Base-by-base conservation (phyloP, 805 yeast species). In the Monosporozyma aerobia region DNA sequence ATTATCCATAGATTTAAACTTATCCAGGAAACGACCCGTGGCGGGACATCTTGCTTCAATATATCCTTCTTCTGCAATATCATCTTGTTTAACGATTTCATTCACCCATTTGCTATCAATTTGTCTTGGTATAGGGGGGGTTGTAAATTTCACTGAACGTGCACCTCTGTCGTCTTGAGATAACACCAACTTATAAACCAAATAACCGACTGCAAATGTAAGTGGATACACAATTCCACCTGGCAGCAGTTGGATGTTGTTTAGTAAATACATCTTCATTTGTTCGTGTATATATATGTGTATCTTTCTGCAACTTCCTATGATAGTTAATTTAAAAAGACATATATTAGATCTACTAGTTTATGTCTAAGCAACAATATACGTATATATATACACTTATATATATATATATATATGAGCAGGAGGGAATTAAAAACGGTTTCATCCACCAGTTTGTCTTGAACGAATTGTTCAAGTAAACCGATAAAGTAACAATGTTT, bases 1-100 rank as follows among this genome's bases (percentile, higher is more conserved):
- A 47, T 73, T 74, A n/a, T 84, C 70, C 53, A 81, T 79, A 1
- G 88, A 82, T 48, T 76, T 71, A 59, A 82, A 83, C 23, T 82
- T 75, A 1, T 96, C 98, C 57, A 92, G 73, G 56, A 73, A 82
- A 69, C 89, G 97, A 35, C 97, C 95, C 0, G 98, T 94, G 0
- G 98, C 97, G 3, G 99, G 99, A 70, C 99, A 92, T 67, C 29
- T 33, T 14, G 43, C 79, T 47, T 72, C 71, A 3, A 87, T 77
- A 14, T 56, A 44, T 10, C 52, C 47, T 0, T 89, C 83, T 35
- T 14, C 16, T 35, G 16, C 3, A 13, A 14, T 35, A 3, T 7
- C 5, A 50, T 79, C 60, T 81, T 85, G 6, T 96, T 96, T 68
- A 90, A 90, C 97, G 97, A 90, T 64, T 64, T 82, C 77, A 32